Evolutionary conservation across 1,284 basidiomycete species (phyloP).

Genomic region (Leucoagaricus sp.): DNA sequence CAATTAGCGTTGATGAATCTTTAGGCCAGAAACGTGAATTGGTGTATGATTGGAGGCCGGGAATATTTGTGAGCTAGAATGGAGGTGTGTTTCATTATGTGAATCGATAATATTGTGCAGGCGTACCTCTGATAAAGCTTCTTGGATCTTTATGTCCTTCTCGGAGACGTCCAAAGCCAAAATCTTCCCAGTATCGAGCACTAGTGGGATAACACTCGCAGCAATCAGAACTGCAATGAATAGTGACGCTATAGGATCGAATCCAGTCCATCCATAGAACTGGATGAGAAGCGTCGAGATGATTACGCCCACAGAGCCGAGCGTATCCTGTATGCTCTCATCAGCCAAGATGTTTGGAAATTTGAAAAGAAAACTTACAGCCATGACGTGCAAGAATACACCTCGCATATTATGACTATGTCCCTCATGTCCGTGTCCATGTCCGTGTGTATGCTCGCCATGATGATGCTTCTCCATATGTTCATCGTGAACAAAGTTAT

Average conservation of each 20-base stretch:
- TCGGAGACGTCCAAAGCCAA: slow-evolving; percentile 85
- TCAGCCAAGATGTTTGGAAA: no score
- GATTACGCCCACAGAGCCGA: slow-evolving; percentile 98
- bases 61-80: slow-evolving; percentile 48
- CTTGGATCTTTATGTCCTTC: slow-evolving; percentile 63
- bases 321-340: slow-evolving; percentile 78
- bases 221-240: slow-evolving; percentile 97
- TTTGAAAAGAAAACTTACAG: slow-evolving; percentile 50
- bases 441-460: slow-evolving; percentile 42
- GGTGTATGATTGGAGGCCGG: slow-evolving; percentile 83
- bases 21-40: slow-evolving; percentile 95
- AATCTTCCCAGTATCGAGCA: slow-evolving; percentile 90
- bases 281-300: slow-evolving; percentile 95
- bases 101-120: not conserved
- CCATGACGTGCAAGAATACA: slow-evolving; percentile 94
- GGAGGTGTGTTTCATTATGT: not conserved
- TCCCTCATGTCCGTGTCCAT: slow-evolving; percentile 65
- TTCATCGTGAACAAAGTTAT: slow-evolving; percentile 61
- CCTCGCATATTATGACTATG: slow-evolving; percentile 99
- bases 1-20: slow-evolving; percentile 83
- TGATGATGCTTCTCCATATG: slow-evolving; percentile 61
- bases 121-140: slow-evolving; percentile 78
- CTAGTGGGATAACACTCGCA: slow-evolving; percentile 92
- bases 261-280: slow-evolving; percentile 99
- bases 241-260: slow-evolving; percentile 96